phyloP scores from a whole-genome alignment of 345 rosid genomes.

The Adansonia digitata region DNA sequence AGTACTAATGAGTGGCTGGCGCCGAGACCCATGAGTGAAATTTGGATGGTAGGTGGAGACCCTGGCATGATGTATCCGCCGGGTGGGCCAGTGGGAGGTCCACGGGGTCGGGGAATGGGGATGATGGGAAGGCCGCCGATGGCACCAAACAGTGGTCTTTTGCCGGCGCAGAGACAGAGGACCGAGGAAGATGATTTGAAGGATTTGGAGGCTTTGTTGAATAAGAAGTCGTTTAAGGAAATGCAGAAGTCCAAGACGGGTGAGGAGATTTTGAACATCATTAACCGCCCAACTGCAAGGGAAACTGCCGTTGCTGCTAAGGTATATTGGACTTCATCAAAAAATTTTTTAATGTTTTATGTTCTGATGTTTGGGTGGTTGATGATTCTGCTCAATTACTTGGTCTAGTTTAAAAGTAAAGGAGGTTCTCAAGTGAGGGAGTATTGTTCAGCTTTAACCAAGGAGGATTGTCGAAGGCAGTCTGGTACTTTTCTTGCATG shows the following conservation, averaged over 20 bases:
- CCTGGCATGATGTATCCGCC: conserved; percentile 32
- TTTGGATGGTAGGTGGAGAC: conserved; percentile 57
- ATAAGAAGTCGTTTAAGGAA: conserved; percentile 84
- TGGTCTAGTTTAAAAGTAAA: conserved; percentile 84
- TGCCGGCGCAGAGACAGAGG: conserved; percentile 36
- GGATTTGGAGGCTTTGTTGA: conserved; percentile 83
- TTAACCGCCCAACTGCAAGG: conserved; percentile 86
- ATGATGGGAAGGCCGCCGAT: conserved; percentile 51
- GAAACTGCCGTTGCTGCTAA: conserved; percentile 95
- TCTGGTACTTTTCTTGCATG: conserved; percentile 77
- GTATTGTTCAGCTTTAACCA: conserved; percentile 84
- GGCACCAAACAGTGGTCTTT: conserved; percentile 22
- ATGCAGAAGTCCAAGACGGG: conserved; percentile 85
- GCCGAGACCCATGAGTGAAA: conserved; percentile 43
- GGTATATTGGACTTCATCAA: conserved; percentile 32
- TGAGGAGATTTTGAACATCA: conserved; percentile 83
- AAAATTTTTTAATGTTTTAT: background rate
- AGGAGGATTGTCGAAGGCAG: conserved; percentile 93
- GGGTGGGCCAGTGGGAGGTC: conserved; percentile 43
- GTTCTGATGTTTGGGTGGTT: background rate
- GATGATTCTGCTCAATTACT: conserved; percentile 17
- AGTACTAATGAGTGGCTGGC: conserved; percentile 32
- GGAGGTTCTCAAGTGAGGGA: conserved; percentile 97
- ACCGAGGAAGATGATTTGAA: conserved; percentile 84
- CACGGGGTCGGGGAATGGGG: conserved; percentile 35